Conservation (phyloP, 2,329 filamentous ascomycete species). For the Neopestalotiopsis sp. region DNA sequence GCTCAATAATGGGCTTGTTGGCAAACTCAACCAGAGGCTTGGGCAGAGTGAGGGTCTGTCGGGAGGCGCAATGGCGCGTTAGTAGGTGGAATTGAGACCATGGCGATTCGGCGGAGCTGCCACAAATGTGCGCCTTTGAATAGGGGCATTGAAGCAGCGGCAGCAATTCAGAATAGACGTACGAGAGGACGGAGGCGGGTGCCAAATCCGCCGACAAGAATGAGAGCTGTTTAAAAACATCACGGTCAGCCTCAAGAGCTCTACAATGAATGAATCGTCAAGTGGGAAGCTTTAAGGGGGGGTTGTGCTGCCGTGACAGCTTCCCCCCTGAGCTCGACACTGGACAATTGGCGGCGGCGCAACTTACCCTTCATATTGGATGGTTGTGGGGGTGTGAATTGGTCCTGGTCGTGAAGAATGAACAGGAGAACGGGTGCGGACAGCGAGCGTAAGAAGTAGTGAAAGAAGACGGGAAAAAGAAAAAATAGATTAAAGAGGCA, state of each 20-base stretch:
- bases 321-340: neutral
- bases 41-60: constrained; percentile 90
- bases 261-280: neutral
- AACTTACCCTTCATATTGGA: constrained; percentile 47
- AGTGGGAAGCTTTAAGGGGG: neutral
- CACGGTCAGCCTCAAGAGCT: constrained; percentile 24
- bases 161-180: constrained; percentile 44
- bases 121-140: neutral
- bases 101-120: neutral
- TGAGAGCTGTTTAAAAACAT: constrained; percentile 70
- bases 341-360: neutral
- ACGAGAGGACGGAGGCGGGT: constrained; percentile 96
- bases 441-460: constrained; percentile 13
- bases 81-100: constrained; percentile 17
- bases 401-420: constrained; percentile 3
- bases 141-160: neutral
- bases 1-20: constrained; percentile 99
- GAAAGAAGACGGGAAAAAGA: neutral
- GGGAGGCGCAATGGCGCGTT: constrained; percentile 26
- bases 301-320: neutral
- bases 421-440: neutral
- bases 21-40: constrained; percentile 98
- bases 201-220: constrained; percentile 98
- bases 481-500: neutral
- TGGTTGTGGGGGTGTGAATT: neutral